phyloP scores from a whole-genome alignment of 306 rosid genomes.

The Comarum palustre region DNA sequence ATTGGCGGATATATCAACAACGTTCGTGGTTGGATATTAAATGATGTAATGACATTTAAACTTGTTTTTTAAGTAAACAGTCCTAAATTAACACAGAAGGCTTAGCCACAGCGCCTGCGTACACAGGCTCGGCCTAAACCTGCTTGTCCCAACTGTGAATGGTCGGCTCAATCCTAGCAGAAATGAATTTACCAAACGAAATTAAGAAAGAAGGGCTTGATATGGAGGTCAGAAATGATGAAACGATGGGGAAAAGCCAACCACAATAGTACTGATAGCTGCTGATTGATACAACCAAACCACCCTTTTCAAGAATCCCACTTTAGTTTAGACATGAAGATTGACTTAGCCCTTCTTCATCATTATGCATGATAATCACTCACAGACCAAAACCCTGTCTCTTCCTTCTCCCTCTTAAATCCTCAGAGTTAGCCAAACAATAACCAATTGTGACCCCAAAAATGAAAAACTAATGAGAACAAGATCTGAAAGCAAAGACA shows the following conservation, averaged over 20 bases:
- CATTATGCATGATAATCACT: background rate
- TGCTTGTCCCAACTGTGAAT: constrained; percentile 17
- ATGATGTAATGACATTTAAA: background rate
- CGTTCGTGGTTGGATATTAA: no score
- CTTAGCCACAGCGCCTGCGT: no score
- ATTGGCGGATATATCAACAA: background rate
- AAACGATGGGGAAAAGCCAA: background rate
- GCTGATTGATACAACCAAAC: constrained; percentile 7
- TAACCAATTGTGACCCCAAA: background rate
- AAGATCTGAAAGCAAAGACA: constrained; percentile 8
- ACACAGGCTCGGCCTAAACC: no score
- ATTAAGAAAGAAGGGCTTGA: background rate
- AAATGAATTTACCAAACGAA: background rate
- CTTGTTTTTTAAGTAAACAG: no score
- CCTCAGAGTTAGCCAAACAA: constrained; percentile 9
- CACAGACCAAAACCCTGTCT: background rate
- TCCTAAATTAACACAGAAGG: no score
- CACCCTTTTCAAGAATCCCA: background rate
- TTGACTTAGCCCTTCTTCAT: background rate
- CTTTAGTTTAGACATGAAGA: background rate
- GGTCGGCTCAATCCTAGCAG: background rate
- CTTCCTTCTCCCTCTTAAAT: background rate
- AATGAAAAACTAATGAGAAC: background rate
- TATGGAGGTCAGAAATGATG: background rate
- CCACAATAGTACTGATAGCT: background rate